These are phyloP conservation scores for Helianthus tuberosus DNA, from an alignment of 129 eudicot species.

Conservation along the genomic window DNA sequence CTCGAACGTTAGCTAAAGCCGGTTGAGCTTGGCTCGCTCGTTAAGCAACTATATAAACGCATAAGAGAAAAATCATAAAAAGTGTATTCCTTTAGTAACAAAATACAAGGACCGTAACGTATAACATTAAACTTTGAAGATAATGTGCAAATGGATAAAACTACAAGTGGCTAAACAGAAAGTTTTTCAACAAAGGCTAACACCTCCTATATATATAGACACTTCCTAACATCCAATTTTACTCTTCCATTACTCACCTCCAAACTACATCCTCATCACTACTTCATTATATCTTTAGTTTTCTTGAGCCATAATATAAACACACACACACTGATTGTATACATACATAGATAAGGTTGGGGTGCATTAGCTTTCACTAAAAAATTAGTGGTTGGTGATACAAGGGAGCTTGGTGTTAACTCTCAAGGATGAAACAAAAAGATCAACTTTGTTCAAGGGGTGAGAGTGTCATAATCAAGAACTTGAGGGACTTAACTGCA, in stretches of 20 bases:
- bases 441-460: slow-evolving; percentile 33
- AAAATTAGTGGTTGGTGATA: slow-evolving; percentile 20
- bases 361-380: background rate
- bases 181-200: background rate
- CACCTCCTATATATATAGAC: slow-evolving; percentile 29
- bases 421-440: slow-evolving; percentile 26
- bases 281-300: background rate
- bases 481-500: slow-evolving; percentile 28
- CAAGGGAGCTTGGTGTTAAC: background rate
- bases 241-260: slow-evolving; percentile 8
- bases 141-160: slow-evolving; percentile 15
- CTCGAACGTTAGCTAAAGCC: too few species aligned
- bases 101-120: slow-evolving; percentile 4
- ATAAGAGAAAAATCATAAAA: background rate
- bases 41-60: background rate
- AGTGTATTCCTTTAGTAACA: background rate
- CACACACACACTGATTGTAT: slow-evolving; percentile 1
- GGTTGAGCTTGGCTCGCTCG: too few species aligned
- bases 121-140: slow-evolving; percentile 2
- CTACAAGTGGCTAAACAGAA: slow-evolving; percentile 17
- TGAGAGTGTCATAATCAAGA: slow-evolving; percentile 28
- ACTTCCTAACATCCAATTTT: background rate
- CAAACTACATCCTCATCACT: background rate
- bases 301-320: background rate
- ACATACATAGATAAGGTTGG: background rate